Evolutionary conservation across 176 grass and related monocot genomes (phyloP).

Genomic region (Carex kokanica): DNA sequence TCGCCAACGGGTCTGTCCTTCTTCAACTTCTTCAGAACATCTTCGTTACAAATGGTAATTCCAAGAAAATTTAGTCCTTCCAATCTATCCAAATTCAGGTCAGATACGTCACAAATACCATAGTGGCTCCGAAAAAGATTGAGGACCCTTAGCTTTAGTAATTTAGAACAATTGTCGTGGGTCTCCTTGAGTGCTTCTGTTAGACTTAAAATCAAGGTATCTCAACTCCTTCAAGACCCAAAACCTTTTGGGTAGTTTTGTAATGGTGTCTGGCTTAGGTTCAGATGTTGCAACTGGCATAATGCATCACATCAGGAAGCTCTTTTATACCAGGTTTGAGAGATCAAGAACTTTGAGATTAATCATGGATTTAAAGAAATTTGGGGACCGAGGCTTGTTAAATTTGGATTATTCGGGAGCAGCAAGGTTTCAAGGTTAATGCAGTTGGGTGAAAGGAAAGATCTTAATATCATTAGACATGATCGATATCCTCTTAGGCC

Average conservation of each 20-base stretch:
- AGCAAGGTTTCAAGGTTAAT: slow-evolving; percentile 30
- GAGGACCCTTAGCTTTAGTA: slow-evolving; percentile 25
- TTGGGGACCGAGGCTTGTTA: neutral
- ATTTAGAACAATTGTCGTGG: too few species aligned
- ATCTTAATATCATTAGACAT: slow-evolving; percentile 75
- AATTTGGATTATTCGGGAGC: slow-evolving; percentile 32
- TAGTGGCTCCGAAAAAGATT: slow-evolving; percentile 33
- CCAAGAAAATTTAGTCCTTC: slow-evolving; percentile 19
- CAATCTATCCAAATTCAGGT: slow-evolving; percentile 31
- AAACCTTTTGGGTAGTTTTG: neutral
- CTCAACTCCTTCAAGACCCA: slow-evolving; percentile 18
- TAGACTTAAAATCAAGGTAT: too few species aligned
- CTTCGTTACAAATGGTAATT: slow-evolving; percentile 35
- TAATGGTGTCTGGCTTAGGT: slow-evolving; percentile 29
- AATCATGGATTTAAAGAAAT: slow-evolving; percentile 27
- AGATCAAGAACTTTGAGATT: slow-evolving; percentile 38
- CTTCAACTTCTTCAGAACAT: slow-evolving; percentile 31
- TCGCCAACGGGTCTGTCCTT: slow-evolving; percentile 28
- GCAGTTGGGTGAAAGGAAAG: slow-evolving; percentile 27
- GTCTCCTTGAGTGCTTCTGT: too few species aligned
- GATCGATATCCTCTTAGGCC: slow-evolving; percentile 51
- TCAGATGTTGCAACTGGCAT: slow-evolving; percentile 17
- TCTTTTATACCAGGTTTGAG: slow-evolving; percentile 24
- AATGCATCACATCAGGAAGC: slow-evolving; percentile 25
- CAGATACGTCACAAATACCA: slow-evolving; percentile 20